Evolutionary conservation across 345 rosid species (phyloP).

Genomic region (Garcia nutans): DNA sequence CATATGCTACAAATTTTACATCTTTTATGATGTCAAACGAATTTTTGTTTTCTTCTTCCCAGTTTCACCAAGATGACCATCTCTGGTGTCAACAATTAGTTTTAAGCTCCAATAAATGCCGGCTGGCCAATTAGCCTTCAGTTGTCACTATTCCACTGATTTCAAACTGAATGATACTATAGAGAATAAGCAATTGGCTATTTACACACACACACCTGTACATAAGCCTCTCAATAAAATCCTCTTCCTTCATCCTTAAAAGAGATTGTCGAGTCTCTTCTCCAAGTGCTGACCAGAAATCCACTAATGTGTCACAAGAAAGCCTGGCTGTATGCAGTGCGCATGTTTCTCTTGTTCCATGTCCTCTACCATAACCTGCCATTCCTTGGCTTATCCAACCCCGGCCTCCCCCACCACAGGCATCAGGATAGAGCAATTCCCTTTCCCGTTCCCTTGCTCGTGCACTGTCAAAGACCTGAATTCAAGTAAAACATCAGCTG

Average conservation of each 20-base stretch:
- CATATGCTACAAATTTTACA: neutral
- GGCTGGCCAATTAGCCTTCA: slow-evolving; percentile 16
- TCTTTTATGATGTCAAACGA: slow-evolving; percentile 2
- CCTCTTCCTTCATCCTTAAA: slow-evolving; percentile 96
- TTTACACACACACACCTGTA: slow-evolving; percentile 69
- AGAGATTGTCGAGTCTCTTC: slow-evolving; percentile 84
- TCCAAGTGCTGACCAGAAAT: slow-evolving; percentile 92
- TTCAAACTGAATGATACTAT: slow-evolving; percentile 14
- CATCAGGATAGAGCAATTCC: slow-evolving; percentile 94
- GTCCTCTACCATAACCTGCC: slow-evolving; percentile 76
- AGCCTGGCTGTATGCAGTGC: slow-evolving; percentile 92
- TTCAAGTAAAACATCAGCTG: slow-evolving; percentile 39
- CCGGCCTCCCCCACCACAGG: slow-evolving; percentile 97
- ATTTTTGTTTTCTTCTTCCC: slow-evolving; percentile 12
- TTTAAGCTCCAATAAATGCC: slow-evolving; percentile 18
- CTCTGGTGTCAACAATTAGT: slow-evolving; percentile 8
- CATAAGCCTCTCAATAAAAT: slow-evolving; percentile 89
- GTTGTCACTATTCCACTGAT: slow-evolving; percentile 12
- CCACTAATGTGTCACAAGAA: slow-evolving; percentile 83
- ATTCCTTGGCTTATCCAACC: slow-evolving; percentile 97
- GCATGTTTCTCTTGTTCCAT: slow-evolving; percentile 92
- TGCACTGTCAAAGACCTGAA: slow-evolving; percentile 92
- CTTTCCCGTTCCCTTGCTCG: slow-evolving; percentile 88
- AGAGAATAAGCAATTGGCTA: slow-evolving; percentile 24
- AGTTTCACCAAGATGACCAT: slow-evolving; percentile 16